Base-by-base conservation (phyloP, 2,329 filamentous ascomycete species). In the Arthrobotrys iridis region DNA sequence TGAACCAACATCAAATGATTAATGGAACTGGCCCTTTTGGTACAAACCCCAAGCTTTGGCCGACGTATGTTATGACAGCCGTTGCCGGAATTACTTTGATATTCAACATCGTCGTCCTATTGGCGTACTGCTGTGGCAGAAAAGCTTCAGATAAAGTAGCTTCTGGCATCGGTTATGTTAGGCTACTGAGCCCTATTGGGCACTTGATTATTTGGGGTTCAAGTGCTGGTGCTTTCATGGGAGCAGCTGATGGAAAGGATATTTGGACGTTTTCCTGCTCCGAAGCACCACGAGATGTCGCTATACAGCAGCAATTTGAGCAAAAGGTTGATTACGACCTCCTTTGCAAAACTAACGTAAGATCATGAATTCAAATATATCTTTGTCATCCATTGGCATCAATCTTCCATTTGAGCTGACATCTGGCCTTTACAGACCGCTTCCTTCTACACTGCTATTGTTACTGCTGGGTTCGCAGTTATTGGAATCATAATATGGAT, bases 11-110 rank as follows among this genome's bases (percentile, higher is more conserved):
- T 40, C 26, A 75, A 52, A 41, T 52, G 22, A 35, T 75, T 33
- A 75, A 75, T 57, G 71, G 71, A 24, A 52, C 58, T 0, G 71
- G 71, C 6, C 71, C 71, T 11, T 75, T 75, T 28, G 71, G 71
- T 4, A 13, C 71, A 26, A 75, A 75, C n/a, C 71, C 71, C 7
- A 75, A 75, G 18, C 71, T 75, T 11, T 75, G 71, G 71, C 71
- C 71, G 6, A 75, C 71, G 1, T 68, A 68, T 20, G 71, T 75
- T 5, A 67, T 75, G 71, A 48, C 63, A 8, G 24, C 35, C 2
- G 71, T 68, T 11, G 63, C 55, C 3, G 55, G 22, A 0, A 2
- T 58, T 13, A 75, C 63, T 1, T 33, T 75, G 13, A 43, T 75
- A 43, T 75, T 59, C 48, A 75, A 75, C 33, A 28, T 40, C 1